Conservation (phyloP, 768 basidiomycete species). For the Cystobasidium ongulense region DNA sequence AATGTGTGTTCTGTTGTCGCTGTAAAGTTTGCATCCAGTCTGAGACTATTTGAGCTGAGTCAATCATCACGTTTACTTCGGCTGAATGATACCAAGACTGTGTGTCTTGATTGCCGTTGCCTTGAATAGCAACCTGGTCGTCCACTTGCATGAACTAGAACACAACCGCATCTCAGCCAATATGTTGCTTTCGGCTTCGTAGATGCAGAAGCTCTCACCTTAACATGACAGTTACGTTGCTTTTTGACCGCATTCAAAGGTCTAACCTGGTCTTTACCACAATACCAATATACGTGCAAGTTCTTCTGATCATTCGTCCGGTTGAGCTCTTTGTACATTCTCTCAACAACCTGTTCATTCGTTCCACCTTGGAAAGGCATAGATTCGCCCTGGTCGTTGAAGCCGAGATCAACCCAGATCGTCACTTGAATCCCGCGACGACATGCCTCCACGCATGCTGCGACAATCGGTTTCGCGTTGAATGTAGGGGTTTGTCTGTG, state of each 20-base stretch:
- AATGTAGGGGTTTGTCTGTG: constrained; percentile 61
- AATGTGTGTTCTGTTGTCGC: constrained; percentile 55
- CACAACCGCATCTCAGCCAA: constrained; percentile 49
- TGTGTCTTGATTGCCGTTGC: constrained; percentile 63
- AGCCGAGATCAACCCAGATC: constrained; percentile 56
- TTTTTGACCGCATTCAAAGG: constrained; percentile 61
- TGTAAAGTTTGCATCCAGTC: constrained; percentile 56
- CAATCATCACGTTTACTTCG: constrained; percentile 61
- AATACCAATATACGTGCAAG: constrained; percentile 55
- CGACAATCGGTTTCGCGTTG: constrained; percentile 59
- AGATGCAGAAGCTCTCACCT: not conserved
- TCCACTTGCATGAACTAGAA: constrained; percentile 56
- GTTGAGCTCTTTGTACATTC: constrained; percentile 54
- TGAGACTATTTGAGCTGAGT: constrained; percentile 52
- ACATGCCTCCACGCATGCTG: constrained; percentile 57
- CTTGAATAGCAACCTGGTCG: constrained; percentile 58
- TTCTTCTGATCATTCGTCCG: constrained; percentile 50
- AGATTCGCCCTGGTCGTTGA: constrained; percentile 57
- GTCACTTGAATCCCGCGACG: constrained; percentile 57
- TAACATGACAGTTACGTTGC: constrained; percentile 60
- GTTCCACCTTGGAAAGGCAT: constrained; percentile 64
- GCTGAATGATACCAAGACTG: constrained; percentile 68
- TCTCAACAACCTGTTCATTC: constrained; percentile 60
- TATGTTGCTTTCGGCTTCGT: not conserved
- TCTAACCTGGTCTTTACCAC: constrained; percentile 56